Evolutionary conservation across 2,329 filamentous ascomycete species (phyloP).

Genomic region (Colletotrichum simmondsii): DNA sequence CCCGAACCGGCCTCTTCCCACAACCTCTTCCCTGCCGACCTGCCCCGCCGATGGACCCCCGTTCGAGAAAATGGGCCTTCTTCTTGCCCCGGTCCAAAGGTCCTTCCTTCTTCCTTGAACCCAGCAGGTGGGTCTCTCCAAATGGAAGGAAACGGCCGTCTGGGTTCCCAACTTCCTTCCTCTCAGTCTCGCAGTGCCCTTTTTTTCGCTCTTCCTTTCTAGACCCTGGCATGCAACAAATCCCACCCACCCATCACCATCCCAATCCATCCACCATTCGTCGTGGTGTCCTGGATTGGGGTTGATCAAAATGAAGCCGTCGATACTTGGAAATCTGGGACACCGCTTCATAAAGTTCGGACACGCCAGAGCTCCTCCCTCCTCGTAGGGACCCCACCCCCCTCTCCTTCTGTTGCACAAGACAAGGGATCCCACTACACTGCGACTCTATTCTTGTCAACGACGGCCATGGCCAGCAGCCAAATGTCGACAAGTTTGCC

Average conservation of each 20-base stretch:
- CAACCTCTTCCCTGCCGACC: constrained; percentile 6
- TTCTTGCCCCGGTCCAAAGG: not conserved
- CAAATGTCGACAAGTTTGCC: constrained; percentile 19
- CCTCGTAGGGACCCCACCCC: not conserved
- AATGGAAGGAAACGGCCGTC: constrained; percentile 29
- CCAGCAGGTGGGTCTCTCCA: constrained; percentile 9
- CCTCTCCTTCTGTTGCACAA: constrained; percentile 14
- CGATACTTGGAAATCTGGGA: not conserved
- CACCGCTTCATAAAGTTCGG: not conserved
- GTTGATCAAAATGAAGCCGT: not conserved
- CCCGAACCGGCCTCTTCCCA: constrained; percentile 22
- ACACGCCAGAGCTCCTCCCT: not conserved
- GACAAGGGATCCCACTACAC: constrained; percentile 10
- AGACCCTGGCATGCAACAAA: not conserved
- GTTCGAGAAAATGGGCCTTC: not conserved
- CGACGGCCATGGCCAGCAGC: not conserved
- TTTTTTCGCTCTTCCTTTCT: constrained; percentile 5
- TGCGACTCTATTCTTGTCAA: constrained; percentile 19
- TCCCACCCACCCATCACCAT: not conserved
- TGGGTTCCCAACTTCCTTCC: not conserved
- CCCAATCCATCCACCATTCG: not conserved
- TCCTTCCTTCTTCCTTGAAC: constrained; percentile 18
- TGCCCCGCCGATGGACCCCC: constrained; percentile 7
- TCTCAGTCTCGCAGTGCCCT: not conserved
- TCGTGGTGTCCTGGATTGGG: not conserved